Conservation (phyloP, 305 asterid genomes). For the Fraxinus baroniana region DNA sequence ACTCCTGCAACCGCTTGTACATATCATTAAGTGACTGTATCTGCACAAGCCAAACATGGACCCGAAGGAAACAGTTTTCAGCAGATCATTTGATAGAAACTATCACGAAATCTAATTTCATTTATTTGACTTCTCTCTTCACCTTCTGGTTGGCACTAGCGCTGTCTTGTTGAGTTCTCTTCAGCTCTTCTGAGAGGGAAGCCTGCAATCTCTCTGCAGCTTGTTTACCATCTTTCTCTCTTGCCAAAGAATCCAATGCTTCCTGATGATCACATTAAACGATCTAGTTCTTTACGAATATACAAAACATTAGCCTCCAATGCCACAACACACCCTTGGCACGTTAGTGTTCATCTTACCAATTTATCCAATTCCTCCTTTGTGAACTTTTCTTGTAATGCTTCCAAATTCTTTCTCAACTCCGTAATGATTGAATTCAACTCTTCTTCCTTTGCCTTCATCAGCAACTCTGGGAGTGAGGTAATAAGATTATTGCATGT, state of each 20-base stretch:
- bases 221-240: conserved; percentile 71
- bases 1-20: conserved; percentile 76
- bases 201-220: conserved; percentile 69
- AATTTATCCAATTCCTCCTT: conserved; percentile 71
- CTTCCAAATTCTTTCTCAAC: conserved; percentile 57
- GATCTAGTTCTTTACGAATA: conserved; percentile 6
- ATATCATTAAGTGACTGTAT: conserved; percentile 69
- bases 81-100: background rate
- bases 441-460: conserved; percentile 85
- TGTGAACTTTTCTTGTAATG: conserved; percentile 59
- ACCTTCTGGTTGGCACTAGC: conserved; percentile 70
- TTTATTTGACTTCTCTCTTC: background rate
- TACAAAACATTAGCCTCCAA: conserved; percentile 3
- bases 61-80: background rate
- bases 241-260: conserved; percentile 61
- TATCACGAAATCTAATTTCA: background rate
- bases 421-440: conserved; percentile 72
- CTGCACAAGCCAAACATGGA: conserved; percentile 38
- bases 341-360: conserved; percentile 35
- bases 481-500: conserved; percentile 8
- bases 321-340: background rate
- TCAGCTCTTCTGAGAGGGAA: conserved; percentile 71
- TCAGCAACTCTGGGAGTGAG: conserved; percentile 46
- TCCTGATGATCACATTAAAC: conserved; percentile 45
- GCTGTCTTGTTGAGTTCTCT: conserved; percentile 63